Base-by-base conservation (phyloP, 805 yeast species). In the Ogataea trehalophila region DNA sequence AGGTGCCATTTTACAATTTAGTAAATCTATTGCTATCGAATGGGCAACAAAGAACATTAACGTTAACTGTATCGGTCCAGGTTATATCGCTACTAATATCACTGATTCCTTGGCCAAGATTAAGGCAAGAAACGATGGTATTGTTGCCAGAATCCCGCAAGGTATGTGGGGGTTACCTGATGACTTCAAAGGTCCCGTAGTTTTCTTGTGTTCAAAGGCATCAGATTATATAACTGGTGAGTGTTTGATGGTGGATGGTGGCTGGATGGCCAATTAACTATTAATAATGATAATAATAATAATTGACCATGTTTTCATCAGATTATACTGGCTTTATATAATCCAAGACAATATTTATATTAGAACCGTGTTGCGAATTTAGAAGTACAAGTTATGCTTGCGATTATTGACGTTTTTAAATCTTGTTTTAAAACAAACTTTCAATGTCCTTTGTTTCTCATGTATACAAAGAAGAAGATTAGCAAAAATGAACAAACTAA, bases 171-270 rank as follows among this genome's bases (percentile, higher is more conserved):
- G 81, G n/a, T 45, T 49, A 3, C 71, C 75, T 2, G 74, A 68
- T 7, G 81, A 76, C 53, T 73, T 75, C 55, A 73, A 67, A 56
- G 80, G 75, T 1, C 68, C 72, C 3, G 47, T 44, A 16, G 68
- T 72, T 33, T 73, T 71, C 62, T 64, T 79, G 50, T 76, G 79
- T 26, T 68, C 77, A 31, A 70, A 67, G 41, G 83, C 82, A 9
- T 64, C 77, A 39, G 70, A 74, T 42, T 79, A 70, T 60, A 71
- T 79, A 42, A 69, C 73, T 47, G 84, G 84, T 37, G 74, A 77
- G 44, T 73, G 72, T 50, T 52, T 79, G 39, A 61, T 66, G 48
- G 81, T 79, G 41, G 83, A 79, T 54, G 83, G 83, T 47, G 83
- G 83, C 35, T 79, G 73, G 72, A 61, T 70, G 68, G 71, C 61